Conservation (phyloP, 306 rosid genomes). For the Begonia fuchsioides region DNA sequence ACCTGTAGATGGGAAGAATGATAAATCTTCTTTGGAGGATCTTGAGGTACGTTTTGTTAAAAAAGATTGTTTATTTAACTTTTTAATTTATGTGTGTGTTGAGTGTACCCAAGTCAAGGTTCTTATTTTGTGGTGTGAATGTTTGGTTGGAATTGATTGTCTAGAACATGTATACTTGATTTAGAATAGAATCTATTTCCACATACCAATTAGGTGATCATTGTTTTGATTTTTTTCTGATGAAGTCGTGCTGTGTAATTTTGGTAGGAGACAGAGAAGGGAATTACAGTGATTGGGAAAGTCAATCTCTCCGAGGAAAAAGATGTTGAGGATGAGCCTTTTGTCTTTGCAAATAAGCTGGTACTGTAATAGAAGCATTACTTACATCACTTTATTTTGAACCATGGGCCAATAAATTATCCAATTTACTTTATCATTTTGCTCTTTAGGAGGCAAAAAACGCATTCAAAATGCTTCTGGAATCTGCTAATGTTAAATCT, state of each 20-base stretch:
- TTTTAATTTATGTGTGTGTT: too few species aligned
- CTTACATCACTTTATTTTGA: too few species aligned
- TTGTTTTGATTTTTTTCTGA: conserved; percentile 8
- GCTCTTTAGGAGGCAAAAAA: conserved; percentile 73
- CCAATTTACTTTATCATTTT: neutral
- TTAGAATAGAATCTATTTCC: too few species aligned
- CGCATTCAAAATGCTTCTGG: conserved; percentile 85
- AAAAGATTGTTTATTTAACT: too few species aligned
- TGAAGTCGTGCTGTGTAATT: conserved; percentile 11
- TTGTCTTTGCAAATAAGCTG: conserved; percentile 77
- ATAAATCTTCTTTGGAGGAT: conserved; percentile 53
- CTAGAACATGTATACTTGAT: too few species aligned
- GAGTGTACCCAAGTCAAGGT: too few species aligned
- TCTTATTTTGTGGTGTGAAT: too few species aligned
- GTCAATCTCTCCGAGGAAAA: conserved; percentile 61
- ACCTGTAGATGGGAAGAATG: conserved; percentile 39
- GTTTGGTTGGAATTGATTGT: too few species aligned
- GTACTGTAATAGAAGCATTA: conserved; percentile 18
- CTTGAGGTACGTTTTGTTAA: conserved; percentile 43
- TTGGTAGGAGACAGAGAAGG: conserved; percentile 68
- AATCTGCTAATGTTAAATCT: conserved; percentile 82
- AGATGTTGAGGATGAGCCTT: conserved; percentile 54
- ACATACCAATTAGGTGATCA: too few species aligned
- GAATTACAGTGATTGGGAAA: conserved; percentile 57
- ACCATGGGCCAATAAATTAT: too few species aligned